Conservation (phyloP, 345 rosid species). For the Xanthoceras sorbifolium region DNA sequence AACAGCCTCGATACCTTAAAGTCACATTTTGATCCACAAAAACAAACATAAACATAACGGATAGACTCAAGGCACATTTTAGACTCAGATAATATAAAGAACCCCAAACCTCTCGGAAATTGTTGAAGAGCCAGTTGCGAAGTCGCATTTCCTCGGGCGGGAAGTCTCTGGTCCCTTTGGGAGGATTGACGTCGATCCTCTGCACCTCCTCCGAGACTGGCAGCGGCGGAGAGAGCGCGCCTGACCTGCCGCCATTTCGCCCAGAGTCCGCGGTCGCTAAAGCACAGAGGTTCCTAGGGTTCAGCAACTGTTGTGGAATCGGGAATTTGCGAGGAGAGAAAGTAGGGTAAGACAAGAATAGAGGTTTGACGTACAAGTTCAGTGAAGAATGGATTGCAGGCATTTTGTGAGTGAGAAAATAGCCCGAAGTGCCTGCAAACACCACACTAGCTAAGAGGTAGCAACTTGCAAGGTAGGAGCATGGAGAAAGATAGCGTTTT, state of each 20-base stretch:
- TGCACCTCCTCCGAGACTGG: constrained; percentile 45
- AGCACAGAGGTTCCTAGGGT: constrained; percentile 35
- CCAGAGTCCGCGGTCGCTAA: constrained; percentile 33
- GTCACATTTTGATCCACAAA: constrained; percentile 12
- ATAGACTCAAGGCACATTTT: background rate
- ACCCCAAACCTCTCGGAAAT: constrained; percentile 70
- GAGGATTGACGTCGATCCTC: constrained; percentile 85
- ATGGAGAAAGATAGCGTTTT: background rate
- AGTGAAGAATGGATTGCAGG: constrained; percentile 38
- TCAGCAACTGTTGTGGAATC: constrained; percentile 21
- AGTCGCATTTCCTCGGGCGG: constrained; percentile 95
- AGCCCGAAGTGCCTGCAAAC: background rate
- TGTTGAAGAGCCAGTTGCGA: constrained; percentile 85
- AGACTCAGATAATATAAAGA: background rate
- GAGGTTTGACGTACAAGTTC: constrained; percentile 38
- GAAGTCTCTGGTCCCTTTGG: constrained; percentile 92
- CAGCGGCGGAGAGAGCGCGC: constrained; percentile 54
- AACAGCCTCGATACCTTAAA: constrained; percentile 44
- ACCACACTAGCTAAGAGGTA: background rate
- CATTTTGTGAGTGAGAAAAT: constrained; percentile 21
- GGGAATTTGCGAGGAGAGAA: constrained; percentile 9
- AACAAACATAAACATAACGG: background rate
- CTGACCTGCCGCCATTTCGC: constrained; percentile 59
- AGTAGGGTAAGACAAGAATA: constrained; percentile 26
- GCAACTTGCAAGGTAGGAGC: background rate